Evolutionary conservation across 169 alveolate species (phyloP).

Genomic region (Eimeria tenella): DNA sequence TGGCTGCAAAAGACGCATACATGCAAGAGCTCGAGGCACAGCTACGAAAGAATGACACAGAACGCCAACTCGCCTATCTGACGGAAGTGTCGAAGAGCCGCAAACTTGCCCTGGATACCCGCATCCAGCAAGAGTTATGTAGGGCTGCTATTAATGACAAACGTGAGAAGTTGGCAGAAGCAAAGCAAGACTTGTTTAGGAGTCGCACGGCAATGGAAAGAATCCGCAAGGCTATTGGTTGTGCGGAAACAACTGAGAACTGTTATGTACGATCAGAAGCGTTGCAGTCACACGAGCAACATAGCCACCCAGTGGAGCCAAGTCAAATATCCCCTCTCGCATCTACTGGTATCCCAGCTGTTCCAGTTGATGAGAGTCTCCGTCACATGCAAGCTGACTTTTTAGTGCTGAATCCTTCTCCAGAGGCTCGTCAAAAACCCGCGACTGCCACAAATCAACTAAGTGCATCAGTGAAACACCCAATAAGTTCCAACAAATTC

Average conservation of each 20-base stretch:
- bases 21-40: slow-evolving; percentile 73
- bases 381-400: slow-evolving; percentile 47
- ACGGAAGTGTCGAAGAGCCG: slow-evolving; percentile 75
- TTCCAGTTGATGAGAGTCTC: slow-evolving; percentile 61
- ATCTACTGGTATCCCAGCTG: slow-evolving; percentile 18
- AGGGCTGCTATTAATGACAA: slow-evolving; percentile 74
- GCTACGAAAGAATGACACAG: slow-evolving; percentile 70
- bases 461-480: background rate
- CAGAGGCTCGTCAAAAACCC: background rate
- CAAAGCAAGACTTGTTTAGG: slow-evolving; percentile 67
- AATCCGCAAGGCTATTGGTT: slow-evolving; percentile 64
- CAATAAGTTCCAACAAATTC: background rate
- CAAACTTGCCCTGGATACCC: slow-evolving; percentile 72
- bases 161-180: slow-evolving; percentile 72
- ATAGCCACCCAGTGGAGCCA: slow-evolving; percentile 14
- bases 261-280: slow-evolving; percentile 61
- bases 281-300: slow-evolving; percentile 21
- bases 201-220: slow-evolving; percentile 48
- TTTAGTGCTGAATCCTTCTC: background rate
- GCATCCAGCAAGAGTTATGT: slow-evolving; percentile 66
- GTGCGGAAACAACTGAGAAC: slow-evolving; percentile 40
- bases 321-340: background rate
- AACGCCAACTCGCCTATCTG: slow-evolving; percentile 73
- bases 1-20: slow-evolving; percentile 74
- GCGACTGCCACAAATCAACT: background rate